Percentiles rank a stretch among this genome's conserved stretches.
These are phyloP conservation scores for Colletotrichum theobromicola DNA, from an alignment of 2,329 filamentous ascomycete species.

Conservation along the genomic window DNA sequence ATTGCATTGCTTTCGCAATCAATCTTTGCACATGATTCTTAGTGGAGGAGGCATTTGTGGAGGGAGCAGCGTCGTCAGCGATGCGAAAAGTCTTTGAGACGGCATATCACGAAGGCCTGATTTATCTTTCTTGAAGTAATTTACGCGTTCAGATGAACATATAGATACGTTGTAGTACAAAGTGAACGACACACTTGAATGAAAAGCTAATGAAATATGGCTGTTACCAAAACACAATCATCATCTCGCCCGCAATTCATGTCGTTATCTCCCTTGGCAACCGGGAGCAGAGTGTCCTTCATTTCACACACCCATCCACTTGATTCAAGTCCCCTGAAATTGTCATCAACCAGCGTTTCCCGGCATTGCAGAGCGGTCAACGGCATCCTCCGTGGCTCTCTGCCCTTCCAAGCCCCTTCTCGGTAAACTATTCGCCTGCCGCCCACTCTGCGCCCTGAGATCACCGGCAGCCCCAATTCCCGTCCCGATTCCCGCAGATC, in stretches of 20 bases:
- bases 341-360: background rate
- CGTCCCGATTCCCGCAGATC: background rate
- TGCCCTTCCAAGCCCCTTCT: background rate
- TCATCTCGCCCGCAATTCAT: background rate
- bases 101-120: background rate
- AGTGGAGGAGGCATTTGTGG: background rate
- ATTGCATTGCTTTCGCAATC: background rate
- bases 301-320: background rate
- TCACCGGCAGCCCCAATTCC: background rate
- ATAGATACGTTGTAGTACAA: constrained; percentile 11
- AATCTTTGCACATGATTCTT: background rate
- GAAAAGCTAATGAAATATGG: constrained; percentile 2
- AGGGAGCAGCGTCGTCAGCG: background rate
- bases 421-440: background rate
- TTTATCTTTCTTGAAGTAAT: background rate
- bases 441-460: background rate
- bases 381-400: background rate
- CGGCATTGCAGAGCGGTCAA: background rate
- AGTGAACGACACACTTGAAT: background rate
- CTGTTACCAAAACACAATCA: background rate
- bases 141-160: constrained; percentile 13
- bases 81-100: background rate
- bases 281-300: background rate
- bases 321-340: background rate
- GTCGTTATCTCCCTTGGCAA: background rate